Evolutionary conservation across 108 stramenopile genomes (phyloP).

Genomic region (Stephanodiscus triporus): DNA sequence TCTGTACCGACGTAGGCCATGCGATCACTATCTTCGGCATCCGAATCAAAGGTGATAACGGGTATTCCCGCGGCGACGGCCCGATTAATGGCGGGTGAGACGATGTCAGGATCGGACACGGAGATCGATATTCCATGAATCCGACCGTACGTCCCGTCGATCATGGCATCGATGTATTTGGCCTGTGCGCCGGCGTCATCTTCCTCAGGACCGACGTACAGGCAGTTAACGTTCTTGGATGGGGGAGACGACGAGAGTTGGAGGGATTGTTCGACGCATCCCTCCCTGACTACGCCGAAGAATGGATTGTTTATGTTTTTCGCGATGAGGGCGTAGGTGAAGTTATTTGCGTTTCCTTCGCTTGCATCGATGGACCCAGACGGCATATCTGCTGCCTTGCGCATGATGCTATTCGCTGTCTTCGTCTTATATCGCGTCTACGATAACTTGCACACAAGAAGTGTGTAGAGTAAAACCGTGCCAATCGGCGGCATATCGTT

Average conservation of each 20-base stretch:
- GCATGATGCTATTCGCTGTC: neutral
- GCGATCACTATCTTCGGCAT: conserved; percentile 31
- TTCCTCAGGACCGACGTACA: neutral
- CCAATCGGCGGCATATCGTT: too few relatives aligned
- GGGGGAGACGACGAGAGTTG: neutral
- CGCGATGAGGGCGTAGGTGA: conserved; percentile 13
- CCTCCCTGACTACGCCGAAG: conserved; percentile 2
- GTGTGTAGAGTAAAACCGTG: too few relatives aligned
- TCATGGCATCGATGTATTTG: neutral
- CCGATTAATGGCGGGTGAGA: neutral
- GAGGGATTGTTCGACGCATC: neutral
- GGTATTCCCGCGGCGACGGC: conserved; percentile 12
- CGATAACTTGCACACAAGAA: too few relatives aligned
- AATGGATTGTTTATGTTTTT: neutral
- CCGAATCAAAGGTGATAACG: conserved; percentile 43
- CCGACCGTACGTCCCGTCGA: neutral
- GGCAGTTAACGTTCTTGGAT: neutral
- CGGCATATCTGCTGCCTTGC: too few relatives aligned
- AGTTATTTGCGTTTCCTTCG: neutral
- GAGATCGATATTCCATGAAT: conserved; percentile 20
- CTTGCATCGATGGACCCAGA: too few relatives aligned
- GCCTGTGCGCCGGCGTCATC: conserved; percentile 2
- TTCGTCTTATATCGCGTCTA: too few relatives aligned
- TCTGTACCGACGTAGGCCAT: conserved; percentile 53
- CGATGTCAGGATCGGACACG: neutral